Evolutionary conservation across 2,329 filamentous ascomycete genomes (phyloP).

Genomic region (Fusarium piperis): DNA sequence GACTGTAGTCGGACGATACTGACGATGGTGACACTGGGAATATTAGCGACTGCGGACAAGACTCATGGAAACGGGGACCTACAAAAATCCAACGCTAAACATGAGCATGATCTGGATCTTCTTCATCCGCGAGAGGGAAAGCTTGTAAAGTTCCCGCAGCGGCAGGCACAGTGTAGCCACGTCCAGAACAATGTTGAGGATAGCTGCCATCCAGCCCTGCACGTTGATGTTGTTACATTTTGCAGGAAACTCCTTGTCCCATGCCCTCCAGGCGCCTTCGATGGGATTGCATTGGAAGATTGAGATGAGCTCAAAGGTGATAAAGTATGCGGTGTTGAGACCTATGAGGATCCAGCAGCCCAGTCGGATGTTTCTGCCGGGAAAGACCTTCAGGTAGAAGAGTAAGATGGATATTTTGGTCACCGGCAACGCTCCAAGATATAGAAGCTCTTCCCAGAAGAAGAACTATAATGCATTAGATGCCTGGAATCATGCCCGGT

Average conservation of each 20-base stretch:
- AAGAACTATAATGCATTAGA: not conserved
- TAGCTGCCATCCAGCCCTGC: slow-evolving; percentile 59
- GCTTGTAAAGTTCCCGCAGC: slow-evolving; percentile 1
- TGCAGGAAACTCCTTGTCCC: slow-evolving; percentile 56
- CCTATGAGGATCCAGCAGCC: slow-evolving; percentile 24
- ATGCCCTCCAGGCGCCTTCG: slow-evolving; percentile 58
- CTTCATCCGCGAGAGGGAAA: slow-evolving; percentile 9
- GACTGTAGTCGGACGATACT: slow-evolving; percentile 14
- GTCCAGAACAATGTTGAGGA: slow-evolving; percentile 59
- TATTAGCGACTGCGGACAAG: not conserved
- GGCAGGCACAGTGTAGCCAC: slow-evolving; percentile 37
- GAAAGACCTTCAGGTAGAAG: slow-evolving; percentile 21
- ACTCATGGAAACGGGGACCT: not conserved
- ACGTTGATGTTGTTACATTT: slow-evolving; percentile 58
- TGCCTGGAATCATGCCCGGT: accelerated
- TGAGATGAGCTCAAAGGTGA: slow-evolving; percentile 44
- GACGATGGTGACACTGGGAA: slow-evolving; percentile 5
- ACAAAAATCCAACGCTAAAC: slow-evolving; percentile 23
- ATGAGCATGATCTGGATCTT: slow-evolving; percentile 24
- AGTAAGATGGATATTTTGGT: slow-evolving; percentile 17
- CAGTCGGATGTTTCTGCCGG: not conserved
- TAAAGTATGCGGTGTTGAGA: slow-evolving; percentile 30
- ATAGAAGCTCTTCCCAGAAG: slow-evolving; percentile 14
- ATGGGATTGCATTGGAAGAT: slow-evolving; percentile 60
- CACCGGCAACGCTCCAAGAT: not conserved